Evolutionary conservation across 345 rosid species (phyloP), one percentile per base, ranked within the genome.

Genomic region (Populus davidiana): DNA sequence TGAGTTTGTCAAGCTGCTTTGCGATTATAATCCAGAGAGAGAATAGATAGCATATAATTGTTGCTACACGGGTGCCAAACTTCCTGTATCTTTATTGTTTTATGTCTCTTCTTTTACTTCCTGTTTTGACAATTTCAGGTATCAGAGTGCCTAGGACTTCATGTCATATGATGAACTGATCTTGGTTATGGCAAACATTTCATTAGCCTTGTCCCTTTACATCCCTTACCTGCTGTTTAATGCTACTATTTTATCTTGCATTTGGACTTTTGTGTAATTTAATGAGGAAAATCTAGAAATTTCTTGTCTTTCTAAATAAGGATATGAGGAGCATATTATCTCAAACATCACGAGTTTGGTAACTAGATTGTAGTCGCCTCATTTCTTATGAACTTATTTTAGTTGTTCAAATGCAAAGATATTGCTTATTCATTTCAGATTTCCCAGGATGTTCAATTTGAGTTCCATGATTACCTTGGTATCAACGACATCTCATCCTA

Each of bases 381-480:
- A 17, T 33, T 47, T 64, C 25, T 39, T 54, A 17, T 14, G 33
- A 4, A 74, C 38, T 67, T 75, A 66, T 49, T 39, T 20, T 56
- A 59, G 18, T 43, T 38, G 21, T 64, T 44, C 54, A 56, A 56
- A 56, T 21, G 62, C 62, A 56, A 56, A n/a, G 9, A 56, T 56
- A 56, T 56, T 56, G 62, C 33, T 5, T 29, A 33, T 12, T 65
- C 63, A 21, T 77, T 69, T 77, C 18, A 29, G n/a, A 47, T 61
- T 70, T 77, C 50, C 27, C 36, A 44, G 54, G 41, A 59, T 38
- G 61, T 43, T 77, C 56, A 70, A 41, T 66, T 61, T 77, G 43
- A 69, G 11, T 65, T 75, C 31, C 29, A 17, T 56, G 27, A n/a
- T 56, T 56, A n/a, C 27, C 23, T n/a, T 56, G 62, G 11, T 7